Base-by-base conservation (phyloP, 164 flowering plant genomes). In the Saururus chinensis region DNA sequence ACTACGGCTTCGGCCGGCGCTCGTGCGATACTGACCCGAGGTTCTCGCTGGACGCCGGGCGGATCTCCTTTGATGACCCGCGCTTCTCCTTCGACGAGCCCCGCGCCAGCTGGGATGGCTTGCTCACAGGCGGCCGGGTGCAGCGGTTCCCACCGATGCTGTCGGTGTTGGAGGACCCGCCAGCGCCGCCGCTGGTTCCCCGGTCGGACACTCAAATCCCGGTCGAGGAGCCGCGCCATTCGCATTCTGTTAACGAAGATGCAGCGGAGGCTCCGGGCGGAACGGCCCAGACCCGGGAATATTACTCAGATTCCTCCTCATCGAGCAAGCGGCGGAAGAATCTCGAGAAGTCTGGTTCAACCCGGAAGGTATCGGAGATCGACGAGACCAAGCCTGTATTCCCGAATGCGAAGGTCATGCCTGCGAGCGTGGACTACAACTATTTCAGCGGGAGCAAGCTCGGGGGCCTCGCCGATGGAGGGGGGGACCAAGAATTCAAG, bases 21-120 rank as follows among this genome's bases (percentile, higher is more conserved):
- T 84, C 88, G 5, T 81, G 83, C 56, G 83, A 82, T 70, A 71
- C 74, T 19, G 87, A 77, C 66, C 82, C 84, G 7, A 68, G 87
- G 57, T 66, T 66, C 59, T 80, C 82, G 0, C 70, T 80, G 19
- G 87, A 82, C 63, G 80, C 78, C 5, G 80, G 76, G 7, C 68
- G 86, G 62, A 73, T 73, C 53, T 87, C 93, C 4, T 81, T 84
- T 30, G 96, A 88, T 54, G 89, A 83, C 68, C 79, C 86, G 4
- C 49, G 87, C 22, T 76, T 72, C 60, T 89, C 93, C 0, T 81
- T 84, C 61, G 99, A 91, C 58, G 95, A 86, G 71, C 95, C 96
- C 0, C 69, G 99, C 53, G 99, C 96, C 56, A 88, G 96, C 10
- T 95, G 97, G 95, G 99, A 95, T 73, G 99, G 98, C 7, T 76